These are phyloP conservation scores for Chlamydomonas sp. DNA, from an alignment of 139 green algal species.

Conservation along the genomic window DNA sequence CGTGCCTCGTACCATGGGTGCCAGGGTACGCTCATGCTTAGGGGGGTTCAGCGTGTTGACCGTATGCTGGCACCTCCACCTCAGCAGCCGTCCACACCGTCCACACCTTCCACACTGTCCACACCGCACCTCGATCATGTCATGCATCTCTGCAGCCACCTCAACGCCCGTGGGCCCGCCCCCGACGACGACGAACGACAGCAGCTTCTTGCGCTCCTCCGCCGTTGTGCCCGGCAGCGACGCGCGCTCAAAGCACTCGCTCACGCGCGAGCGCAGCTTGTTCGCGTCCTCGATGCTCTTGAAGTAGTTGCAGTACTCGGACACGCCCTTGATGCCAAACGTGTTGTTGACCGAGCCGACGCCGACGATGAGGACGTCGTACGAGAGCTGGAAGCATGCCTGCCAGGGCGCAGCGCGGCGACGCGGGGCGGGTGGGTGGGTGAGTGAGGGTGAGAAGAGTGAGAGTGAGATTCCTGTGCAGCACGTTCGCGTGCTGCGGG, in stretches of 20 bases:
- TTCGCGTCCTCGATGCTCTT: conserved; percentile 79
- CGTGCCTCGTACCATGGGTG: too few species aligned
- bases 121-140: conserved; percentile 80
- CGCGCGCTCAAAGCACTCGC: conserved; percentile 84
- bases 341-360: conserved; percentile 88
- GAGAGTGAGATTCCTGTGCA: too few species aligned
- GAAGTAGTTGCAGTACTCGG: conserved; percentile 81
- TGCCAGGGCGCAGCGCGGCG: too few species aligned
- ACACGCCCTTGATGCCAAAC: conserved; percentile 79
- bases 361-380: conserved; percentile 76
- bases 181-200: conserved; percentile 86
- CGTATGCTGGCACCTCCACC: too few species aligned
- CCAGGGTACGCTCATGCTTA: too few species aligned
- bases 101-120: too few species aligned
- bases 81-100: too few species aligned
- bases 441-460: too few species aligned
- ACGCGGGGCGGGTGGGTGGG: too few species aligned
- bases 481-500: too few species aligned
- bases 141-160: conserved; percentile 77
- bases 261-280: conserved; percentile 59
- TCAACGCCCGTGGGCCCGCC: conserved; percentile 87
- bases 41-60: too few species aligned
- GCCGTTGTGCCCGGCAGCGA: conserved; percentile 51
- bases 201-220: conserved; percentile 66
- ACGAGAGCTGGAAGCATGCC: conserved; percentile 81